Conservation (phyloP, 352 stramenopile species). For the Phytophthora parvispora region DNA sequence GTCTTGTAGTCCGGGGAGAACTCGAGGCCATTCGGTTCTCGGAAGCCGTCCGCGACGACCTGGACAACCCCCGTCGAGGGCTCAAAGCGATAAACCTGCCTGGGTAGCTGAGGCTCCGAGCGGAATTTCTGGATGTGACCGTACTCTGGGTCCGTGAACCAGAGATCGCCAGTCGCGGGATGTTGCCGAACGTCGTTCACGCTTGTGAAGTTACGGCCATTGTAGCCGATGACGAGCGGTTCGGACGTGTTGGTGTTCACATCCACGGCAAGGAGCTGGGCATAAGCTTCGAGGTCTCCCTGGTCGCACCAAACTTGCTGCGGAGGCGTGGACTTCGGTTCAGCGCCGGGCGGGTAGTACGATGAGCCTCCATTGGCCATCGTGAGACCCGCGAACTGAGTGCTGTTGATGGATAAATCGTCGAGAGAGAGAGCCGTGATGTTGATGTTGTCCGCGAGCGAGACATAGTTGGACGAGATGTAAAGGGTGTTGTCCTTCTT, state of each 20-base stretch:
- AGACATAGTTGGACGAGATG: slow-evolving; percentile 17
- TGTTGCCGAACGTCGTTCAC: slow-evolving; percentile 16
- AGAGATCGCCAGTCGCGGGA: slow-evolving; percentile 10
- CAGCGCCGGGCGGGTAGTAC: slow-evolving; percentile 9
- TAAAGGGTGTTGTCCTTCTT: slow-evolving; percentile 16
- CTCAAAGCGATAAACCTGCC: slow-evolving; percentile 16
- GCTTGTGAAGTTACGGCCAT: slow-evolving; percentile 15
- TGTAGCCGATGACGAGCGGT: slow-evolving; percentile 7
- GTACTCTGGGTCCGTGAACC: slow-evolving; percentile 15
- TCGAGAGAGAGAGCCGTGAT: slow-evolving; percentile 14
- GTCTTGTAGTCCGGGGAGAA: slow-evolving; percentile 22
- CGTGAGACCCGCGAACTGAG: slow-evolving; percentile 3
- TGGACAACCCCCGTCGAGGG: slow-evolving; percentile 16
- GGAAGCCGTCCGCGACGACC: slow-evolving; percentile 10
- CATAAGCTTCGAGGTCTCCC: slow-evolving; percentile 4
- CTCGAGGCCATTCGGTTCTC: slow-evolving; percentile 8
- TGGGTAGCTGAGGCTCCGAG: slow-evolving; percentile 3
- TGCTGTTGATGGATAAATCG: slow-evolving; percentile 15
- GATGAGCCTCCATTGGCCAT: slow-evolving; percentile 16
- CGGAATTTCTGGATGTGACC: slow-evolving; percentile 13
- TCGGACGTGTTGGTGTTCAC: slow-evolving; percentile 19
- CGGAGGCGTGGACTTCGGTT: slow-evolving; percentile 7
- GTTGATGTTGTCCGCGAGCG: slow-evolving; percentile 16
- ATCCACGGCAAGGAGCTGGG: slow-evolving; percentile 13
- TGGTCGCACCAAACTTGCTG: slow-evolving; percentile 20